Base-by-base conservation (phyloP, 2,329 filamentous ascomycete genomes). In the Phoma sp. region DNA sequence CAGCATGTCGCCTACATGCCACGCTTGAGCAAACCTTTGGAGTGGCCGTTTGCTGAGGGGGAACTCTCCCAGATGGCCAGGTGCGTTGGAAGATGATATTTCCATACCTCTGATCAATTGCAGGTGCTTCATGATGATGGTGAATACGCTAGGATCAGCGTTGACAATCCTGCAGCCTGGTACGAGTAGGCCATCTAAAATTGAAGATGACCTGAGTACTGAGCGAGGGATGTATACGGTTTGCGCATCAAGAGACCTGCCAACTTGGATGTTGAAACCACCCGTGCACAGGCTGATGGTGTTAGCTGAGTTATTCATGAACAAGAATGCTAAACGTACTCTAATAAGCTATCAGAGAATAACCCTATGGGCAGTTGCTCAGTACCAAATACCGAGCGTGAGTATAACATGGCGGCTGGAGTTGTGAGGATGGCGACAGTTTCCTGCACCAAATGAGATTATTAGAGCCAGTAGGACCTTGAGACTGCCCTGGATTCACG, bases 1-100 rank as follows among this genome's bases (percentile, higher is more conserved):
- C 18, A 66, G 43, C 46, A 54, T 57, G 7, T 60, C 40, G 5
- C 43, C 49, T 2, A 64, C 21, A 25, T 58, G 51, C 57, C 62
- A 65, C 12, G 52, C 55, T 25, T 64, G 59, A 1, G 49, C 58
- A 17, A 66, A 53, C 10, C 49, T 54, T 15, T 58, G 46, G 32
- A 64, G 38, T 26, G 34, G 28, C 7, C 59, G 29, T 12, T 42
- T 17, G 15, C 43, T 25, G 17, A 46, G 28, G 14, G 39, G 30
- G 5, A 66, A 46, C n/a, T 56, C 33, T 2, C 42, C 23, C 3
- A 42, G 32, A 23, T 46, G 30, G 5, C 42, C 49, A 5, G 42
- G 25, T 15, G 25, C 25, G 18, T 9, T 32, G 7, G 26, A 17
- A 7, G 33, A 30, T 4, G 18, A 12, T 5, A 15, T 11, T 3